phyloP scores from a whole-genome alignment of 2,329 filamentous ascomycete species.

The Cladosporium sp. region DNA sequence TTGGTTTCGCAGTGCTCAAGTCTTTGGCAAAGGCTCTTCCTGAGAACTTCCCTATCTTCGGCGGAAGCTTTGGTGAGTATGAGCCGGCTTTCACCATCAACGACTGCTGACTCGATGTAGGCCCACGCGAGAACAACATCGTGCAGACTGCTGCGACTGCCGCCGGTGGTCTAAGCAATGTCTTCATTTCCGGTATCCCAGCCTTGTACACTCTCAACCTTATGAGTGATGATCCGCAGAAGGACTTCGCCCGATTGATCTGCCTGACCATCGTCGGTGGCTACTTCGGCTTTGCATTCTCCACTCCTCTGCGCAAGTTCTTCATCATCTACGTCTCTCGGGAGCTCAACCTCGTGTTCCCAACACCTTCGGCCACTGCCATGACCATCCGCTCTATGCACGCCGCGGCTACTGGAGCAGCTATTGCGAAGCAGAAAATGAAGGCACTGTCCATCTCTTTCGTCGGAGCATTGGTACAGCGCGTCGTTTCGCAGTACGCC shows the following conservation, averaged over 20 bases:
- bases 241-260: conserved; percentile 54
- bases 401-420: conserved; percentile 46
- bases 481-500: conserved; percentile 54
- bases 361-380: conserved; percentile 54
- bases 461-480: conserved; percentile 43
- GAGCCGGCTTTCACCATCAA: neutral
- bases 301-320: conserved; percentile 56
- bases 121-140: conserved; percentile 58
- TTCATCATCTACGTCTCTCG: conserved; percentile 61
- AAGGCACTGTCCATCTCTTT: conserved; percentile 50
- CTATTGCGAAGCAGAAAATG: conserved; percentile 51
- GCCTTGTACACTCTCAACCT: conserved; percentile 54
- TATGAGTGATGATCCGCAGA: conserved; percentile 44
- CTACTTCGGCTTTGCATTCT: conserved; percentile 60
- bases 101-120: neutral
- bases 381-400: conserved; percentile 61
- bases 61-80: conserved; percentile 42
- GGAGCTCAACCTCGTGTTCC: conserved; percentile 55
- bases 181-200: conserved; percentile 55
- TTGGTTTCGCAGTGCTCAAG: conserved; percentile 54
- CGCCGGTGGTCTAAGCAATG: conserved; percentile 51
- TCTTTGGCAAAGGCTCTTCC: conserved; percentile 46
- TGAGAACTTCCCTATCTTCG: conserved; percentile 46
- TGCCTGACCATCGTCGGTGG: conserved; percentile 56
- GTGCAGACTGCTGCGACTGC: conserved; percentile 55